phyloP scores from a whole-genome alignment of 805 yeast species.

The Monosporozyma siamensis region DNA sequence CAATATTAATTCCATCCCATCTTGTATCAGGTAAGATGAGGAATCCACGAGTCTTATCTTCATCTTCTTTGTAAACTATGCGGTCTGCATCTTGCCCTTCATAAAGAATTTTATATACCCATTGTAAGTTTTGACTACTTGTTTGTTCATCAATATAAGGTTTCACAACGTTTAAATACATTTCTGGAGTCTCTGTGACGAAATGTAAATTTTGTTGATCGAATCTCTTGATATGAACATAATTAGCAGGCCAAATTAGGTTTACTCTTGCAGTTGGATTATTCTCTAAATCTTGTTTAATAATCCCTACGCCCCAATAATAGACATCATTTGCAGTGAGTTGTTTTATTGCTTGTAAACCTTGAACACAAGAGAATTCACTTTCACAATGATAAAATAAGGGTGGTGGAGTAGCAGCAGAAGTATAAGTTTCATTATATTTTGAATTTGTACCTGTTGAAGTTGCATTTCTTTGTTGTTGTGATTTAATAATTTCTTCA shows the following conservation, averaged over 20 bases:
- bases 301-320: conserved; percentile 60
- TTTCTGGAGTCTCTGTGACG: conserved; percentile 72
- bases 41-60: conserved; percentile 53
- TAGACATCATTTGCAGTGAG: conserved; percentile 78
- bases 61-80: conserved; percentile 54
- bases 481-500: conserved; percentile 15
- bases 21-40: conserved; percentile 91
- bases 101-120: conserved; percentile 83
- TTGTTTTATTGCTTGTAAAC: conserved; percentile 21
- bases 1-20: conserved; percentile 76
- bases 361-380: conserved; percentile 25
- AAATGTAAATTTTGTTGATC: conserved; percentile 50
- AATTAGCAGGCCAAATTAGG: conserved; percentile 82
- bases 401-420: conserved; percentile 9
- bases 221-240: conserved; percentile 71
- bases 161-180: conserved; percentile 49
- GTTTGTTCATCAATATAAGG: conserved; percentile 71
- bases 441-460: too few relatives aligned
- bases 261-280: conserved; percentile 62
- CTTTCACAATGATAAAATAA: conserved; percentile 20
- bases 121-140: conserved; percentile 66
- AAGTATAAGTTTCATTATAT: conserved; percentile 4
- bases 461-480: too few relatives aligned
- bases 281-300: conserved; percentile 37
- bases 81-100: conserved; percentile 80